Conservation (phyloP, 2,329 filamentous ascomycete species). For the Colletotrichum paranaense region DNA sequence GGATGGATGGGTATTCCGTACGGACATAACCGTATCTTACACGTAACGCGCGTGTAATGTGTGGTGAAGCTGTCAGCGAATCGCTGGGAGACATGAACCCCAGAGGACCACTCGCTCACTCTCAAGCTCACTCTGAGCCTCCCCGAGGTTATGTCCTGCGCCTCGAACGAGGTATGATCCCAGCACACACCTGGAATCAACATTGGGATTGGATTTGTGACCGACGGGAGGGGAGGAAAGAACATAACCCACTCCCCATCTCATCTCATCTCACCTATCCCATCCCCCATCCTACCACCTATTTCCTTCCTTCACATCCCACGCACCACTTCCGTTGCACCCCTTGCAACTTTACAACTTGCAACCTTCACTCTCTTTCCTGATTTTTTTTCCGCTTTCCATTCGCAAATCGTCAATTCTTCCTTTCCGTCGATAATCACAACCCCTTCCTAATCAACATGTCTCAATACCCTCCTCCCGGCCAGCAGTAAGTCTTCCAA, state of each 20-base stretch:
- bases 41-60: background rate
- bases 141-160: background rate
- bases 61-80: background rate
- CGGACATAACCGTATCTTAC: background rate
- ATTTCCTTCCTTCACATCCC: slow-evolving; percentile 21
- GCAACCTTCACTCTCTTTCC: slow-evolving; percentile 22
- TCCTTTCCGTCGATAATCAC: slow-evolving; percentile 2
- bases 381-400: background rate
- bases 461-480: slow-evolving; percentile 47
- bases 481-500: slow-evolving; percentile 25
- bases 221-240: background rate
- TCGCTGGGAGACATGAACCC: background rate
- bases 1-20: background rate
- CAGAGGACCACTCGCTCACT: background rate
- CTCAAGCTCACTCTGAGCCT: too few relatives aligned
- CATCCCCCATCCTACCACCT: background rate
- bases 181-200: background rate
- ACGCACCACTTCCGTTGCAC: background rate
- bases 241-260: background rate
- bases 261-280: background rate
- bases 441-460: slow-evolving; percentile 39
- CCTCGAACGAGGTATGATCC: background rate
- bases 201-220: background rate
- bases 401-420: background rate
- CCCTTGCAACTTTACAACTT: slow-evolving; percentile 3